Base-by-base conservation (phyloP, 2,329 filamentous ascomycete genomes). In the Aureobasidium leucospermi region DNA sequence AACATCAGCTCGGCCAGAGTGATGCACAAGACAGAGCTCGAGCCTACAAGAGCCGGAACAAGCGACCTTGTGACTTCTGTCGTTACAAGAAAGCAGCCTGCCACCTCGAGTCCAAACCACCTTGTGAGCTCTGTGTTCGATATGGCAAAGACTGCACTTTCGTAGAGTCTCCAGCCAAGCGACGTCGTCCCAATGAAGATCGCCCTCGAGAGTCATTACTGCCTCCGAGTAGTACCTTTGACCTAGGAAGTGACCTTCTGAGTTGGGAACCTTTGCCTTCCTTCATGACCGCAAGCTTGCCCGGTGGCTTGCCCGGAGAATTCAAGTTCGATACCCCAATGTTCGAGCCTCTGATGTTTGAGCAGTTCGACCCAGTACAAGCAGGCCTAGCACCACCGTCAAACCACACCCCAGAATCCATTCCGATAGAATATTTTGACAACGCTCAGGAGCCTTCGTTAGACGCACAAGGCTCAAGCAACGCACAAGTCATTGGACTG, bases 51-150 rank as follows among this genome's bases (percentile, higher is more conserved):
- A 70, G 68, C 53, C 66, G 70, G 19, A 71, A 70, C 61, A 71
- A 71, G 64, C 68, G 76, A 41, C 76, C 76, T 4, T 79, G 76
- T 65, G 76, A 78, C 63, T 77, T 77, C 64, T 78, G 75, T 62
- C 70, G 75, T 10, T 74, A 73, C 16, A 72, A 76, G 60, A 76
- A 78, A 63, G 74, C 75, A 1, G 75, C 75, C 9, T 78, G 75
- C 63, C 74, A 76, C 59, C 73, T 78, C 45, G 74, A 77, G 28
- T 65, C 62, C 8, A 63, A 68, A 13, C 76, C 75, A 15, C 76
- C 76, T 6, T 78, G 76, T 61, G 72, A 74, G 56, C 66, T 76
- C 8, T 78, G 76, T 59, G 66, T 71, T n/a, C 68, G 73, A 8
- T 75, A 76, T 61, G 70, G 70, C 61, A 73, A 72, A 38, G 69